Conservation (phyloP, 148 eudicot genomes). For the Vaccinium darrowii region DNA sequence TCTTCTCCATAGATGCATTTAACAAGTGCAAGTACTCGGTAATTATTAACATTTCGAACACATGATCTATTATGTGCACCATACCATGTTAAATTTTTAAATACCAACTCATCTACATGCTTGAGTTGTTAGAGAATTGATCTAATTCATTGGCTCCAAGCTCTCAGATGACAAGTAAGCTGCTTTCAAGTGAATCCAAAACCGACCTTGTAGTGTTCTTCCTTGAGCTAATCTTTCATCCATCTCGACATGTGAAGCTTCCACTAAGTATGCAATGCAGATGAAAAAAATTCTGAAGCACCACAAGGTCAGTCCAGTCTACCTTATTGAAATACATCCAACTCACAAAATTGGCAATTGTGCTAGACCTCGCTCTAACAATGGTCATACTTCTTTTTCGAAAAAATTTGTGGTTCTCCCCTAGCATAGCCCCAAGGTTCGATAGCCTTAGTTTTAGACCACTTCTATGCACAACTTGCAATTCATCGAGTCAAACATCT, state of each 20-base stretch:
- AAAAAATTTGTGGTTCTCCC: neutral
- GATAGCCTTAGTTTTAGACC: neutral
- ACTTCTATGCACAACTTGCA: neutral
- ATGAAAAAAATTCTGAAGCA: neutral
- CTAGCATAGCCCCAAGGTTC: neutral
- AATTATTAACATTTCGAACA: neutral
- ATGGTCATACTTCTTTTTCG: neutral
- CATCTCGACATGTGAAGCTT: neutral
- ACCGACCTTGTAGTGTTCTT: neutral
- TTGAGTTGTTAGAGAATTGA: neutral
- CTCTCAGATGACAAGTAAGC: neutral
- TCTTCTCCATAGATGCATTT: neutral
- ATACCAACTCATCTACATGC: neutral
- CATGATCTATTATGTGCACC: neutral
- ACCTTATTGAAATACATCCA: neutral
- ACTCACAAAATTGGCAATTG: neutral
- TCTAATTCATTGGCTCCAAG: neutral
- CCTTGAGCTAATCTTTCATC: neutral
- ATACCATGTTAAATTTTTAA: neutral
- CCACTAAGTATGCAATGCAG: too few species aligned
- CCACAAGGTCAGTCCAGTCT: neutral
- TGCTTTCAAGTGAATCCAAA: neutral
- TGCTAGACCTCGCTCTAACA: neutral
- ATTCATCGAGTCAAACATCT: neutral
- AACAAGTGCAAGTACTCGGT: neutral